These are phyloP conservation scores for Gentiana macrophylla DNA, from an alignment of 257 asterid genomes.

Conservation along the genomic window DNA sequence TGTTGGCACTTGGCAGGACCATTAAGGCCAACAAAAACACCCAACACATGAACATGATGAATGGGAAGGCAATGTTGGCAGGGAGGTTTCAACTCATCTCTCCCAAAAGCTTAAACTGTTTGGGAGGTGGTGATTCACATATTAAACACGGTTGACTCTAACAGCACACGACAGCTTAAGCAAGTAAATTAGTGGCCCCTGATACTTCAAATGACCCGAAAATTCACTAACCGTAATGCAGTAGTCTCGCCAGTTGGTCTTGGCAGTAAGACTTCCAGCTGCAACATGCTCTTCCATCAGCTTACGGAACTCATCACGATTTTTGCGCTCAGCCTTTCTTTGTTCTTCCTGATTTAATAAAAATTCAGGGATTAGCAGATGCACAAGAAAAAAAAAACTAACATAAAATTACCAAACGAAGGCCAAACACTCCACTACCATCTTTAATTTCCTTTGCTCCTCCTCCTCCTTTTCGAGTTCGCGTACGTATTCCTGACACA, in stretches of 20 bases:
- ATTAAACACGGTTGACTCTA: no score
- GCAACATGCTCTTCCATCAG: constrained; percentile 88
- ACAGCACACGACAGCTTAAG: no score
- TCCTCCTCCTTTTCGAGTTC: constrained; percentile 93
- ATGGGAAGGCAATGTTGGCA: no score
- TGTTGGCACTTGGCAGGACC: no score
- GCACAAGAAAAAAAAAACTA: constrained; percentile 5
- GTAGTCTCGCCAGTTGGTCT: constrained; percentile 85
- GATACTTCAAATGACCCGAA: neutral
- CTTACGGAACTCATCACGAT: constrained; percentile 95
- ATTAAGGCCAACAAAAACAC: no score
- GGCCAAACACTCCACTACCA: constrained; percentile 33
- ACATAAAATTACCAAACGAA: constrained; percentile 7
- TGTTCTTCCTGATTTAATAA: constrained; percentile 59
- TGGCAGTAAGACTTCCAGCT: constrained; percentile 55
- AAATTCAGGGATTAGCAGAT: constrained; percentile 4
- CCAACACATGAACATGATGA: no score
- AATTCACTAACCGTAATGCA: constrained; percentile 48
- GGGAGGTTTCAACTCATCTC: no score
- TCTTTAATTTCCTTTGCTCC: constrained; percentile 63
- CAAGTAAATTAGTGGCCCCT: no score
- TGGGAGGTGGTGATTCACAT: no score
- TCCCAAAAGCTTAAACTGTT: no score
- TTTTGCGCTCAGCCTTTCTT: constrained; percentile 78
- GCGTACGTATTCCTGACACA: constrained; percentile 67